Conservation (phyloP, 2,329 filamentous ascomycete genomes). For the Monosporascus sp. region DNA sequence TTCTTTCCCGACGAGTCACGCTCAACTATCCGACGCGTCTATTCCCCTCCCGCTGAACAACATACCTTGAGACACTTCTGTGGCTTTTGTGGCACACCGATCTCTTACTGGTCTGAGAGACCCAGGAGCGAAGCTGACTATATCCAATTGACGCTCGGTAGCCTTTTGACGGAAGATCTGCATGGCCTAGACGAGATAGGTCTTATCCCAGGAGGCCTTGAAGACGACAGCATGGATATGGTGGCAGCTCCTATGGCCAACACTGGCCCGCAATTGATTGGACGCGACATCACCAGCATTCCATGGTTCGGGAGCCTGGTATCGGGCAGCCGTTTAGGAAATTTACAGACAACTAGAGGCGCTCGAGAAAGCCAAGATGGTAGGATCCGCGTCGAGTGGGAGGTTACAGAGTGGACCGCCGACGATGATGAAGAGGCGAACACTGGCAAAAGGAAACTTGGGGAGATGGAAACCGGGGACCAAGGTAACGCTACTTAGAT, state of each 20-base stretch:
- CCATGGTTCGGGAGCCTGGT: conserved; percentile 86
- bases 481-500: conserved; percentile 3
- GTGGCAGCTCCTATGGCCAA: conserved; percentile 22
- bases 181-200: conserved; percentile 68
- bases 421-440: conserved; percentile 29
- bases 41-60: conserved; percentile 53
- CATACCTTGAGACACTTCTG: conserved; percentile 74
- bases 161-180: conserved; percentile 65
- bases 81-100: conserved; percentile 82
- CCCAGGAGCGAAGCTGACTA: conserved; percentile 67
- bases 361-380: conserved; percentile 54
- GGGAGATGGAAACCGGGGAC: conserved; percentile 30
- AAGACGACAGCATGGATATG: conserved; percentile 20
- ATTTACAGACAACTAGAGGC: conserved; percentile 57
- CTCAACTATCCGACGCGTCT: conserved; percentile 59
- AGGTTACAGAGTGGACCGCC: conserved; percentile 69
- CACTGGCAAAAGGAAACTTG: conserved; percentile 49
- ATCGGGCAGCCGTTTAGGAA: conserved; percentile 67
- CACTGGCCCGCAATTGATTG: conserved; percentile 27
- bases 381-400: conserved; percentile 69
- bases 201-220: conserved; percentile 52
- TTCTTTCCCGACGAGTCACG: conserved; percentile 75
- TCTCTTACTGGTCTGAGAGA: conserved; percentile 78
- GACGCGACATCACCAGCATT: conserved; percentile 63
- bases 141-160: conserved; percentile 78